Evolutionary conservation across 2,329 filamentous ascomycete species (phyloP).

Genomic region (Albifimbria verrucaria): DNA sequence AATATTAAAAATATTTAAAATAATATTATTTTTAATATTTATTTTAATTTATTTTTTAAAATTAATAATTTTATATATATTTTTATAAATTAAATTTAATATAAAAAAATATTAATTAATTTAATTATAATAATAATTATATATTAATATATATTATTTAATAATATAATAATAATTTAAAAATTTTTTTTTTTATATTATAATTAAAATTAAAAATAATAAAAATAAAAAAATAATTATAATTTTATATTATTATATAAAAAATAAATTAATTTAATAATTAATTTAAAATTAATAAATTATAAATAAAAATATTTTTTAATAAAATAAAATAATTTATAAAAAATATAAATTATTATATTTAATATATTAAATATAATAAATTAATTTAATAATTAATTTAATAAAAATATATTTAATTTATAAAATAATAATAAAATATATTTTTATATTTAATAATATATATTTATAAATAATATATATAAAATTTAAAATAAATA

Average conservation of each 20-base stretch:
- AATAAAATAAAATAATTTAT: slow-evolving; percentile 1
- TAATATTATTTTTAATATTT: no score
- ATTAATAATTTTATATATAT: no score
- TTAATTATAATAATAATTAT: not conserved
- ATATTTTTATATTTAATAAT: not conserved
- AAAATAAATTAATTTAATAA: not conserved
- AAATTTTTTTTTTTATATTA: not conserved
- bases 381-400: not conserved
- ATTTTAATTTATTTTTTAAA: no score
- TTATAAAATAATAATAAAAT: not conserved
- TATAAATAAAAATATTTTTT: not conserved
- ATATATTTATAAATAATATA: not conserved
- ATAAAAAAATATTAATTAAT: no score
- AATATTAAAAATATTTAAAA: no score
- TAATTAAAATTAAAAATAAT: not conserved
- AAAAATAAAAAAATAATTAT: not conserved
- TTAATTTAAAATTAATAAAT: not conserved
- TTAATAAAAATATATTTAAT: no score
- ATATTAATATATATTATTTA: not conserved
- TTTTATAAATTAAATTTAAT: no score
- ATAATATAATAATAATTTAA: not conserved
- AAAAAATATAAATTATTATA: not conserved
- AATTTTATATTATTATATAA: not conserved
- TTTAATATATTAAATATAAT: no score
- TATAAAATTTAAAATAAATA: not conserved